Evolutionary conservation across 2,329 filamentous ascomycete genomes (phyloP), one percentile per base, ranked within the genome.

Genomic region (Fusarium oxysporum): DNA sequence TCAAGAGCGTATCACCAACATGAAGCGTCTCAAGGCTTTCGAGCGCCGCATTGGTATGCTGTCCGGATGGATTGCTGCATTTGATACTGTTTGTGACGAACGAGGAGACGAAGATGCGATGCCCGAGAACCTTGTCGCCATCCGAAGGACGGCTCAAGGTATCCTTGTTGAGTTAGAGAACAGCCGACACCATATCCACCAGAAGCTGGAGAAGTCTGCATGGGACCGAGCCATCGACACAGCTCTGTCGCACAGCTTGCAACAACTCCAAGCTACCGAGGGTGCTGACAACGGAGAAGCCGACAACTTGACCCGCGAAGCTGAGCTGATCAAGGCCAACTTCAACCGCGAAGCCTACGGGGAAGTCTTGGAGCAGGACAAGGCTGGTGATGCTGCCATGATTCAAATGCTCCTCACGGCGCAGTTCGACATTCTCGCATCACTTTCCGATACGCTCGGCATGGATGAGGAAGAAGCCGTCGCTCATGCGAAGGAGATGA

Each of bases 1-100:
- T 55, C 90, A 92, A 77, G 95, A 98, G 70, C 93, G 93, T 75
- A 86, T 93, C 47, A 89, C 86, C 66, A 91, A 91, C 78, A 94
- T 97, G 91, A 94, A 94, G 84, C 94, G 93, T 76, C 84, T 97
- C 66, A 91, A 92, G 75, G 90, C 93, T 60, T 91, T 97, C 37
- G 94, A 97, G 83, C 90, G 94, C 73, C 90, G 96, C 21, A 97
- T 98, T 70, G 88, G 91, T 11, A 86, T 97, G 68, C 87, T 99
- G n/a, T 95, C 93, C 7, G 92, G 92, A 3, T 99, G 96, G 96
- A 92, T 98, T 63, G 93, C 93, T 2, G 94, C 95, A 4, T 99
- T 98, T 77, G 96, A 98, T 71, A 86, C 88, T 3, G 89, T 97
- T 6, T 96, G 92, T 75, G 93, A 94, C 43, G 87, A 87, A 53